Base-by-base conservation (phyloP, 2,329 filamentous ascomycete genomes). In the Colletotrichum viniferum region DNA sequence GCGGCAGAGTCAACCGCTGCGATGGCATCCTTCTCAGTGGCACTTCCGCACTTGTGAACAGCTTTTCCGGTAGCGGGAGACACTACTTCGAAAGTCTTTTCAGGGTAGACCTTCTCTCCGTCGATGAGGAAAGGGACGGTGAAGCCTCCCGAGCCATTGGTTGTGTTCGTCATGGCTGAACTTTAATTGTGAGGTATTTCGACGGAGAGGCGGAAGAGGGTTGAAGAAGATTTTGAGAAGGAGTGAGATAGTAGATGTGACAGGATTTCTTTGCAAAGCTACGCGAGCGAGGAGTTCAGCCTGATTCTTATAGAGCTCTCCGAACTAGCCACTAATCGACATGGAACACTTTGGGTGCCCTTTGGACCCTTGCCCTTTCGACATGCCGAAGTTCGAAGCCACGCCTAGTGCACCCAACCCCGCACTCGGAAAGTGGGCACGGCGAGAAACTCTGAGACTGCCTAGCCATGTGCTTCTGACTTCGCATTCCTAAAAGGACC, bases 21-120 rank as follows among this genome's bases (percentile, higher is more conserved):
- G 16, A 89, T 83, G 9, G 91, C 92, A 71, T 89, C 85, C 7
- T 85, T 82, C 65, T 89, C 90, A 52, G 89, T 85, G 1, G 91
- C 90, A 48, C 82, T 91, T 38, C 89, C 87, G 73, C 90, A 90
- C 72, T 88, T 87, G 77, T 90, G 86, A 80, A 92, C 87, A 52
- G 91, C 81, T 16, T 89, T 80, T 28, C 81, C 90, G 78, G 82
- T 90, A 81, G 64, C 82, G 3, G 94, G 93, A 36, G 88, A 90
- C 75, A 86, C 85, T 52, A 95, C 90, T 43, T 88, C 82, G 79
- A 91, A 92, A 13, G 88, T 89, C 18, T 86, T 86, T 2, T 83
- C 80, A 13, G 87, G 87, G 8, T 80, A 82, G 68, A 87, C 82
- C 74, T 91, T 87, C 79, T 84, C 81, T 76, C 86, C 86, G 72